A percentile compares a stretch with the other conserved stretches of the same genome.
These are phyloP conservation scores for Trifolium dubium DNA, from an alignment of 306 rosid species.

Conservation along the genomic window DNA sequence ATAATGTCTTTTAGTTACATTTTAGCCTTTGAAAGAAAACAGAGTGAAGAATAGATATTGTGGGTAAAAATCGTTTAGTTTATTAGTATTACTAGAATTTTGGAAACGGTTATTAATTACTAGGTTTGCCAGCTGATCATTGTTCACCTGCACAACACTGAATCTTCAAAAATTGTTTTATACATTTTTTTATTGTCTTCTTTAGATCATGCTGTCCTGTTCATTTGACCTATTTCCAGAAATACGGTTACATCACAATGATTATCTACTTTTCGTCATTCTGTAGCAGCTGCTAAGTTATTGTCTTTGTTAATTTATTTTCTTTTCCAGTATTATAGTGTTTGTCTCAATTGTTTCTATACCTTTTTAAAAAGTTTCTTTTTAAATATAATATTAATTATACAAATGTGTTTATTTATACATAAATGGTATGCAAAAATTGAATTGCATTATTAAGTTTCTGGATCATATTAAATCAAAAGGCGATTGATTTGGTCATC, in stretches of 20 bases:
- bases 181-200: slow-evolving; percentile 5
- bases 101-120: slow-evolving; percentile 17
- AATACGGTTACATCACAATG: neutral
- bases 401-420: neutral
- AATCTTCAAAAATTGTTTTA: slow-evolving; percentile 23
- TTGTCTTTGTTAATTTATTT: neutral
- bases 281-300: neutral
- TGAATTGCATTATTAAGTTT: slow-evolving; percentile 3
- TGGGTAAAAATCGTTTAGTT: neutral
- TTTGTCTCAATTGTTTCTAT: neutral
- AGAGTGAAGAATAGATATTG: neutral
- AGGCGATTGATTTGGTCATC: slow-evolving; percentile 1
- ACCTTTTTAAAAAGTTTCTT: slow-evolving; percentile 14
- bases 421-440: slow-evolving; percentile 2
- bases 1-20: neutral
- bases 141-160: neutral
- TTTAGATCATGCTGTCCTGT: neutral
- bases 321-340: neutral
- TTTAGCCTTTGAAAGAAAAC: neutral
- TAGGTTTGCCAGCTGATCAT: slow-evolving; percentile 29
- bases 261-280: slow-evolving; percentile 8
- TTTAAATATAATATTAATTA: slow-evolving; percentile 8
- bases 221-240: slow-evolving; percentile 7
- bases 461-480: slow-evolving; percentile 9
- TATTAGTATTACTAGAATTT: neutral